phyloP scores from a whole-genome alignment of 352 stramenopile genomes.

The Plasmopara muralis region DNA sequence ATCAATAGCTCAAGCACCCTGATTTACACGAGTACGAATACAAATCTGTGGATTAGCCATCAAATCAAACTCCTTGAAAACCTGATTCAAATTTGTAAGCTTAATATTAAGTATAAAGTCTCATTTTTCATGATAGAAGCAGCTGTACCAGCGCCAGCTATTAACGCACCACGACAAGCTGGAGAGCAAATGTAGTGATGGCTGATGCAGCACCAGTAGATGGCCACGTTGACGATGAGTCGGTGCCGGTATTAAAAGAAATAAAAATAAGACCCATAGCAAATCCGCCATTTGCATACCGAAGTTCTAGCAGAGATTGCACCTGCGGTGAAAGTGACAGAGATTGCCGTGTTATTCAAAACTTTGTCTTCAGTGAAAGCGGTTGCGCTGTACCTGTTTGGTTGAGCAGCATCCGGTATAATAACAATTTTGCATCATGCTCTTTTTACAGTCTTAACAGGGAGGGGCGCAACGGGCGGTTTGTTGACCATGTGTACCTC shows the following conservation, averaged over 20 bases:
- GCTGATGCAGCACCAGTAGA: constrained; percentile 2
- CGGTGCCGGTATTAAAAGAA: neutral
- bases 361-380: neutral
- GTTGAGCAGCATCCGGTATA: constrained; percentile 1
- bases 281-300: no score
- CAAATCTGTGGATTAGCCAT: no score
- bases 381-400: neutral
- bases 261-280: no score
- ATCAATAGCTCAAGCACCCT: no score
- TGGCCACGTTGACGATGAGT: neutral
- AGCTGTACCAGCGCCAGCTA: neutral
- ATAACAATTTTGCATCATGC: neutral
- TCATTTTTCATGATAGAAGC: neutral
- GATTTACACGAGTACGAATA: no score
- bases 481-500: no score
- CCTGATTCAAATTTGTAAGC: no score
- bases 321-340: neutral
- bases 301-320: neutral
- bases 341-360: constrained; percentile 3
- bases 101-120: neutral
- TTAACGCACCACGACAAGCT: neutral
- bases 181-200: neutral
- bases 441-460: no score
- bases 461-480: no score
- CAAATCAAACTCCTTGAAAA: no score